These are phyloP conservation scores for Aspergillus ellipticus DNA, from an alignment of 495 filamentous ascomycete species.

Conservation along the genomic window DNA sequence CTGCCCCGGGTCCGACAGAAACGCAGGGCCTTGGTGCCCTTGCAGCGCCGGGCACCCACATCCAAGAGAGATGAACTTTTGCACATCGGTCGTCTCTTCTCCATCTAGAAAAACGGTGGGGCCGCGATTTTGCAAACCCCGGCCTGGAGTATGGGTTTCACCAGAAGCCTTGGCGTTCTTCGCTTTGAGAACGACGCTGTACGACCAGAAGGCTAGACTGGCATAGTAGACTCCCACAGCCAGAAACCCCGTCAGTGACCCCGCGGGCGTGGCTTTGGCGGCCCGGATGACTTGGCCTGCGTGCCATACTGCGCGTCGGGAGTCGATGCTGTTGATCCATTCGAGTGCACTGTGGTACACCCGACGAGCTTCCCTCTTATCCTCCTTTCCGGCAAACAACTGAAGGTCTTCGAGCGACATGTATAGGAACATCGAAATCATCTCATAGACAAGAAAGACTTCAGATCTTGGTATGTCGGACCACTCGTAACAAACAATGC, in stretches of 20 bases:
- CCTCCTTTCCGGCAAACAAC: conserved; percentile 60
- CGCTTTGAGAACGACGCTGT: conserved; percentile 45
- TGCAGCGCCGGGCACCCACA: conserved; percentile 43
- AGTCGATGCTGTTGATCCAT: conserved; percentile 50
- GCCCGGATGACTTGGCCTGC: conserved; percentile 58
- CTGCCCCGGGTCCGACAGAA: conserved; percentile 20
- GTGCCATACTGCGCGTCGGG: conserved; percentile 57
- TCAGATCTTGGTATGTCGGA: conserved; percentile 19
- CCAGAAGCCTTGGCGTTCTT: conserved; percentile 20
- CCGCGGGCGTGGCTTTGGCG: conserved; percentile 44
- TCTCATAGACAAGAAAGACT: conserved; percentile 47
- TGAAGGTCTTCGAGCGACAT: conserved; percentile 63
- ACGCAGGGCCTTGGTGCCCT: conserved; percentile 20
- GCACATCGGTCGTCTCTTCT: conserved; percentile 36
- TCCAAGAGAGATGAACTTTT: conserved; percentile 45
- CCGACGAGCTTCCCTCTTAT: conserved; percentile 54
- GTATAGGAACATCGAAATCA: conserved; percentile 56
- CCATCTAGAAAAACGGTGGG: conserved; percentile 46
- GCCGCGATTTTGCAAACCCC: conserved; percentile 8
- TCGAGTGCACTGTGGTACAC: conserved; percentile 49
- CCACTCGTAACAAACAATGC: conserved; percentile 33
- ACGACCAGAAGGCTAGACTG: conserved; percentile 57
- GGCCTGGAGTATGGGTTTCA: conserved; percentile 8
- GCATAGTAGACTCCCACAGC: conserved; percentile 60
- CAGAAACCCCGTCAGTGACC: conserved; percentile 53